Evolutionary conservation across 208 protist genomes (phyloP).

Genomic region (Naegleria fowleri): DNA sequence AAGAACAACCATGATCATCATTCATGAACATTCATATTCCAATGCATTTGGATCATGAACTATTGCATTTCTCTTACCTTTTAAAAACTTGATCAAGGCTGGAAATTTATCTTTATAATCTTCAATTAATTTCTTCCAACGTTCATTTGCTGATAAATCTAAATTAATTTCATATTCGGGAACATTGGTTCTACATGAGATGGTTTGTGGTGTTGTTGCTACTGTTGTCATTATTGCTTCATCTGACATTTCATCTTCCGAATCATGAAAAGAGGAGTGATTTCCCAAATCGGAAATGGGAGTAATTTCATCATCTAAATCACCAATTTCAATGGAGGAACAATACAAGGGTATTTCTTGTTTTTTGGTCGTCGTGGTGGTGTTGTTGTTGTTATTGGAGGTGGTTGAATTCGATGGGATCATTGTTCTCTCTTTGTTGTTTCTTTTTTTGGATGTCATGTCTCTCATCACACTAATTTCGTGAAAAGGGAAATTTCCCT

Average conservation of each 20-base stretch:
- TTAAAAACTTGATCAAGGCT: neutral
- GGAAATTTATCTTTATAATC: constrained; percentile 5
- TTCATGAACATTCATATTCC: too few species aligned
- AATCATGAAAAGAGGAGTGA: neutral
- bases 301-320: neutral
- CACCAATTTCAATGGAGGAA: neutral
- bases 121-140: neutral
- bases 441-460: too few species aligned
- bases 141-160: neutral
- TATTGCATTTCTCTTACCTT: too few species aligned
- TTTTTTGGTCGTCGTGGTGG: neutral
- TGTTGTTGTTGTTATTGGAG: too few species aligned
- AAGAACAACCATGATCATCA: too few species aligned
- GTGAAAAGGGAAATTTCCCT: too few species aligned
- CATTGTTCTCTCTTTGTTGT: neutral
- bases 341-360: neutral
- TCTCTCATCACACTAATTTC: too few species aligned
- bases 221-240: neutral
- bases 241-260: neutral
- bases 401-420: neutral
- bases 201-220: neutral
- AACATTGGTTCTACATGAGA: neutral
- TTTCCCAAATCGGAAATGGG: neutral
- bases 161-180: constrained; percentile 14
- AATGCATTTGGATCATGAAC: too few species aligned